Base-by-base conservation (phyloP, 179 eudicot genomes). In the Silene vulgaris region DNA sequence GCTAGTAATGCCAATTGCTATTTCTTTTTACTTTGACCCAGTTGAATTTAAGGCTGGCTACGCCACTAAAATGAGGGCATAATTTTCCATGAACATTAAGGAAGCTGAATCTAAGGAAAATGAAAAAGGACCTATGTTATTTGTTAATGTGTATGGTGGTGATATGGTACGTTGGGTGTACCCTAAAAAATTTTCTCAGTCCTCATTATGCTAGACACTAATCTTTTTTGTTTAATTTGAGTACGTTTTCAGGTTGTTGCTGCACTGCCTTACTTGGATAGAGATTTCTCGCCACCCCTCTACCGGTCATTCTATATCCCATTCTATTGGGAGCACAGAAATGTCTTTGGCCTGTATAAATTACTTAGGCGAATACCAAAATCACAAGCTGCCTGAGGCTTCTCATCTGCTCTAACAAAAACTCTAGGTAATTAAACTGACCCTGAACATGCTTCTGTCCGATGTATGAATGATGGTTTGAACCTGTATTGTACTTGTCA, bases 271-370 rank as follows among this genome's bases (percentile, higher is more conserved):
- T 94, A 86, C 82, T 86, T 94, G 85, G 98, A 94, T 67, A 83
- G 98, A 80, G 93, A 92, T 83, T 82, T 92, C 62, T 94, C 98
- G 13, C 97, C 96, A 70, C 84, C 97, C 5, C 35, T 88, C 59
- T 78, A 92, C 79, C 85, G 98, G 32, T 94, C 98, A 65, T 94
- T 94, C 89, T 94, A 90, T 79, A 86, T 94, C 56, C 98, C 97
- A 1, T 75, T 79, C 81, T 85, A 79, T 30, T 95, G 99, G 99
- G 93, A 90, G 82, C 81, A 79, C 79, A 87, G 80, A 79, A 95
- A 95, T 79, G 88, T 89, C 14, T 95, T 95, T 20, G 97, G 97
- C 77, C 40, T 88, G 78, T 93, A 92, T 81, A 95, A 89, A 74
- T 84, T 95, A 61, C 93, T 89, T 2, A 85, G 88, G 79, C 87